A percentile compares a stretch with the other conserved stretches of the same genome.
phyloP scores from a whole-genome alignment of 169 alveolate genomes.

The Plasmodium adleri region DNA sequence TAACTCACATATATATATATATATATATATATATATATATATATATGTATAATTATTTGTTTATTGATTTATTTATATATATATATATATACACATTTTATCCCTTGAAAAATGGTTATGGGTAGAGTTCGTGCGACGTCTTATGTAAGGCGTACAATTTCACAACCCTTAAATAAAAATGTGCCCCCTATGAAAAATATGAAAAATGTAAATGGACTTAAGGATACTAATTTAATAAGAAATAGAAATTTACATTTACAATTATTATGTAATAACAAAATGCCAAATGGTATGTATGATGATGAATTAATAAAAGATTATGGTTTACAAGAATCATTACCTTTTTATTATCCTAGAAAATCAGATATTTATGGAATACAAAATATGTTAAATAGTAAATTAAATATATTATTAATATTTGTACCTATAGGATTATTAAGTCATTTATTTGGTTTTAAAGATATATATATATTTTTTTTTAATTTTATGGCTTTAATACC shows the following conservation, averaged over 20 bases:
- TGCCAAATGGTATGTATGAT: constrained; percentile 6
- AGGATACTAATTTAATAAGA: constrained; percentile 71
- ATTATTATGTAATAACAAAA: constrained; percentile 62
- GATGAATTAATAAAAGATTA: constrained; percentile 24
- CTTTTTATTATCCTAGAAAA: constrained; percentile 77
- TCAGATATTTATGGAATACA: constrained; percentile 73
- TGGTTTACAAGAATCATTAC: constrained; percentile 31
- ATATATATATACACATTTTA: not conserved
- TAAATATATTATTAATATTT: constrained; percentile 78
- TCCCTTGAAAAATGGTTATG: constrained; percentile 78
- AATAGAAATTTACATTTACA: constrained; percentile 70
- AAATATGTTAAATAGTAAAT: constrained; percentile 66
- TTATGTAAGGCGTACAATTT: constrained; percentile 82
- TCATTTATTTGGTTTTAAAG: constrained; percentile 78
- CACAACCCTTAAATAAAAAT: constrained; percentile 80
- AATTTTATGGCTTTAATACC: constrained; percentile 90
- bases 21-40: too few species aligned
- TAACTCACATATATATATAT: too few species aligned
- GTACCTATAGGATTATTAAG: constrained; percentile 84
- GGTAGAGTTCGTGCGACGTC: constrained; percentile 85
- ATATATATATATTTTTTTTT: constrained; percentile 81
- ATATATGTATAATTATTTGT: not conserved
- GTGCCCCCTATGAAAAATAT: constrained; percentile 11
- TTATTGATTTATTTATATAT: not conserved
- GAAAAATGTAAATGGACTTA: constrained; percentile 28